Evolutionary conservation across 2,329 filamentous ascomycete species (phyloP).

Genomic region (Ophiosphaerella narmari): DNA sequence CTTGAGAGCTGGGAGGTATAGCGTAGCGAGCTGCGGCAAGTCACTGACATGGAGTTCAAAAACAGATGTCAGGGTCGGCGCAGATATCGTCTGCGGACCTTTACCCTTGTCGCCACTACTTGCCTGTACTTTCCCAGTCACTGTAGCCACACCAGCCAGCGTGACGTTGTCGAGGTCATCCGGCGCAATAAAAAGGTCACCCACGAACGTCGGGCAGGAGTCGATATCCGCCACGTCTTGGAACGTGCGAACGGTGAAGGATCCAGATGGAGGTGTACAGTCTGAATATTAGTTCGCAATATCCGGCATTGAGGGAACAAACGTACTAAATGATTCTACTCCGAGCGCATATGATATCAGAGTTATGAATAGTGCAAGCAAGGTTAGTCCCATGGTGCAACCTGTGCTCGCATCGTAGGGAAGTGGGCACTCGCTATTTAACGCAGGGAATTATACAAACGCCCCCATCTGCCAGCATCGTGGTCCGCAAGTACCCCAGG

Average conservation of each 20-base stretch:
- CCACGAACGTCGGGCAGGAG: not conserved
- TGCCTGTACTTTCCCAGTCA: not conserved
- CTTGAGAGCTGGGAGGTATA: no score
- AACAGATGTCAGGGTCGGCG: not conserved
- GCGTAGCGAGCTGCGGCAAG: no score
- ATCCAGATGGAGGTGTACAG: not conserved
- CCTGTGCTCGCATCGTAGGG: no score
- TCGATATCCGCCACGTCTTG: not conserved
- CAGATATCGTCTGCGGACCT: not conserved
- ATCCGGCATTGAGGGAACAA: no score
- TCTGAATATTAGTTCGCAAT: not conserved
- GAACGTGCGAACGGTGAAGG: not conserved
- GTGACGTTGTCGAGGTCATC: not conserved
- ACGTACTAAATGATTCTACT: no score
- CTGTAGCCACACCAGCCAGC: not conserved
- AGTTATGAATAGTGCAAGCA: no score
- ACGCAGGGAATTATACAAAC: no score
- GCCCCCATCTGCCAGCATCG: no score
- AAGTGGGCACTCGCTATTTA: no score
- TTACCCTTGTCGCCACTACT: not conserved
- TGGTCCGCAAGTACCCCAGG: no score
- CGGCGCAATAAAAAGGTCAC: not conserved
- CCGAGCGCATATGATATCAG: no score
- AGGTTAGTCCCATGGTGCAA: no score
- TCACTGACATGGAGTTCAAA: not conserved